Base-by-base conservation (phyloP, 371 early-diverging fungal genomes). In the Fennellomyces sp. region DNA sequence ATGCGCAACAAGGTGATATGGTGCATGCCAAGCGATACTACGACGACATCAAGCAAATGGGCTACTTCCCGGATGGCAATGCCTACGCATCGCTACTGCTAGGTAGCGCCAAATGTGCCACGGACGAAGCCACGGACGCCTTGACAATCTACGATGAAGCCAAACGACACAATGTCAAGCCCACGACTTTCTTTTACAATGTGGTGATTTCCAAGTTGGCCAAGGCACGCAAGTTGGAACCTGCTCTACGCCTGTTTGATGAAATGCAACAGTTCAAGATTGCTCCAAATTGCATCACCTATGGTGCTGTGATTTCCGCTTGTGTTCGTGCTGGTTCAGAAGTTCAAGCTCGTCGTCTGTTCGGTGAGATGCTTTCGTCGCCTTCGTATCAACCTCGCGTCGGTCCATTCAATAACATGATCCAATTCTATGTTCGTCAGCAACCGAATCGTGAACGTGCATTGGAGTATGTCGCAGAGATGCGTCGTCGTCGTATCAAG, bases 331-430 rank as follows among this genome's bases (percentile, higher is more conserved):
- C 84, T 21, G 85, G 86, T 5, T 80, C 81, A 7, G 86, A 84
- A 54, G 66, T 66, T 0, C 73, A 75, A 55, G 83, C 86, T 0
- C 70, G 76, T 36, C 69, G 66, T 5, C 50, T 83, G 23, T 84
- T 87, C 51, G 64, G 63, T 47, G 83, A 87, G 51, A 83, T 85
- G 86, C 63, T 79, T 35, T 65, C 70, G 6, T 69, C 80, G 3
- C 72, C 80, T 19, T 72, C 70, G 55, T 84, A 80, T 58, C 79
- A 82, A 33, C 83, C 83, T 51, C 81, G 83, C 41, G 81, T 85
- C 2, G 86, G 82, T 21, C 86, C 85, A 0, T 85, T 83, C 51
- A 87, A 87, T 58, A 76, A 83, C 54, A 85, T 87, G 85, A 87
- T 87, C 33, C 88, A 87, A 54, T 83, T 84, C 52, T 85, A 85